Conservation (phyloP, 306 rosid species). For the Acacia confusa region DNA sequence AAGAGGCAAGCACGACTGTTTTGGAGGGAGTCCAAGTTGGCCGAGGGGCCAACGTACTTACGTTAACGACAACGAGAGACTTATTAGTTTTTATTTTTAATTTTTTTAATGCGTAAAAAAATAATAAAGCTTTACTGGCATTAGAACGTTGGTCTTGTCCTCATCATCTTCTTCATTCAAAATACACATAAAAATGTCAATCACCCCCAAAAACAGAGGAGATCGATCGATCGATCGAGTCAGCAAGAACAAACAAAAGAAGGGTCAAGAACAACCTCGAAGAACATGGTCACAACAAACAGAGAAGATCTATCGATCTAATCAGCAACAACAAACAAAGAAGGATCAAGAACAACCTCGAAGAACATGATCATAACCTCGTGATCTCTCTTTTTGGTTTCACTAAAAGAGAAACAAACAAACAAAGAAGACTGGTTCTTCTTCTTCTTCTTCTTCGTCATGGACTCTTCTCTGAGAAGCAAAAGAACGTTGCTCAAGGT, state of each 20-base stretch:
- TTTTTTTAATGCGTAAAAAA: neutral
- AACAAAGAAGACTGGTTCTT: neutral
- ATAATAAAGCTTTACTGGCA: conserved; percentile 48
- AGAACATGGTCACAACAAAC: conserved; percentile 24
- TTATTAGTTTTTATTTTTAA: neutral
- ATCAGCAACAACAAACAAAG: conserved; percentile 22
- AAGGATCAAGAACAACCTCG: conserved; percentile 41
- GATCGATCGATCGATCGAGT: neutral
- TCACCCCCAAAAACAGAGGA: conserved; percentile 16
- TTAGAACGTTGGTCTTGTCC: conserved; percentile 53
- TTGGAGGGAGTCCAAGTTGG: neutral
- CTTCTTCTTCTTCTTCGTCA: neutral
- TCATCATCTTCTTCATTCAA: conserved; percentile 37
- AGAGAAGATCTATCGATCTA: neutral
- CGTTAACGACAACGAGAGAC: conserved; percentile 30
- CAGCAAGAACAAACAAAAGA: conserved; percentile 22
- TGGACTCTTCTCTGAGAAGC: neutral
- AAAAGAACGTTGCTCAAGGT: conserved; percentile 49
- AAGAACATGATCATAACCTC: conserved; percentile 23
- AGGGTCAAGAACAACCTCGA: conserved; percentile 41
- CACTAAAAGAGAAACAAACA: neutral
- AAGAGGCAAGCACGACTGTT: conserved; percentile 43
- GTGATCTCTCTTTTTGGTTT: neutral
- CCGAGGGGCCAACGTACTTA: neutral
- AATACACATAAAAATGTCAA: conserved; percentile 24